Base-by-base conservation (phyloP, 345 rosid species). In the Physaria fendleri region DNA sequence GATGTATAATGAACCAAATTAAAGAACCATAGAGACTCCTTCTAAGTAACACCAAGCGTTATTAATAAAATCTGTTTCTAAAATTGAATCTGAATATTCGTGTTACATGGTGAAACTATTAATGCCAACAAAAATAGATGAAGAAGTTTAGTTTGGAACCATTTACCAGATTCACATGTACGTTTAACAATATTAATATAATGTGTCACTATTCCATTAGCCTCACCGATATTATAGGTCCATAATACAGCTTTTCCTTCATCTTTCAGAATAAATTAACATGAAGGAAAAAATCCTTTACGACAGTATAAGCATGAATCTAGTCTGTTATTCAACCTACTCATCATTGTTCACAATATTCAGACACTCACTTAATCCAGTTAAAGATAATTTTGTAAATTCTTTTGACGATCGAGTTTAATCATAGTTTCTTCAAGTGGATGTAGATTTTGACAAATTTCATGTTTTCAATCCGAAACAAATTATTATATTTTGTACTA, bases 51-150 rank as follows among this genome's bases (percentile, higher is more conserved):
- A n/a, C n/a, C n/a, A n/a, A n/a, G n/a, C n/a, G n/a, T n/a, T n/a
- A n/a, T n/a, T n/a, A n/a, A n/a, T n/a, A n/a, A n/a, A n/a, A n/a
- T 35, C 5, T 37, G 21, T 13, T 21, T 21, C 18, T 21, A 34
- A 7, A 21, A 16, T 40, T 56, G 11, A 17, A 18, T 13, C 5
- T 2, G 28, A 34, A 44, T 25, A 23, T 43, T 16, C 5, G 11
- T 16, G 21, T 16, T 15, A 4, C 18, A 17, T 23, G 24, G 15
- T 54, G 39, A 44, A 24, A 45, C 34, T 32, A 56, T 56, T 46
- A 65, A 37, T 64, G 62, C 39, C 46, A 35, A 16, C 62, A 54
- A 64, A 34, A 8, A 16, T 34, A 25, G 69, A 54, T 54, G 39
- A 54, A 64, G 22, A 25, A 53, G 45, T 53, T 53, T 53, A 8